Percentiles rank a stretch among this genome's conserved stretches.
Evolutionary conservation across 768 basidiomycete genomes (phyloP).

Genomic region (Megacollybia marginata): DNA sequence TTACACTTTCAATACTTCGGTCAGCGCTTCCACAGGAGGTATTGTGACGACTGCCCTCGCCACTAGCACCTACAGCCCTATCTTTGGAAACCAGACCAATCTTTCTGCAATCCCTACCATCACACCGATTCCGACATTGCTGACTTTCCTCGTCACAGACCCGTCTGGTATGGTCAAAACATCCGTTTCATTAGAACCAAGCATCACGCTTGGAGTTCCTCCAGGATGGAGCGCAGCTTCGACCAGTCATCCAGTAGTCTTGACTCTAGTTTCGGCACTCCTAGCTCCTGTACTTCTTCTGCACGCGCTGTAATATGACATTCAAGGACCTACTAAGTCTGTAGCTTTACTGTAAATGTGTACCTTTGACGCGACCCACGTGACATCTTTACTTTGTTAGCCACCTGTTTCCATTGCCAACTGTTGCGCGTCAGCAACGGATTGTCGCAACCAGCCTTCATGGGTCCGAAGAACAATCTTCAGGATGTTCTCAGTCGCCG

Average conservation of each 20-base stretch:
- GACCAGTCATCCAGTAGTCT: background rate
- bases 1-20: constrained; percentile 65
- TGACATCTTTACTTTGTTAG: too few species aligned
- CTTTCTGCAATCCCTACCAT: constrained; percentile 53
- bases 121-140: constrained; percentile 38
- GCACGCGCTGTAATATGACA: too few species aligned
- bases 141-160: constrained; percentile 54
- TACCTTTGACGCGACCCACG: too few species aligned
- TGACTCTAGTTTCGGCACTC: too few species aligned
- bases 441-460: too few species aligned
- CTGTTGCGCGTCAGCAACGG: too few species aligned
- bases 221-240: constrained; percentile 37
- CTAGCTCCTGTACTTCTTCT: too few species aligned
- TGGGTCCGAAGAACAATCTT: constrained; percentile 28
- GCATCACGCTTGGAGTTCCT: constrained; percentile 54
- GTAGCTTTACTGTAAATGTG: too few species aligned
- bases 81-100: constrained; percentile 39
- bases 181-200: constrained; percentile 38
- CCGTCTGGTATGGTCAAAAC: constrained; percentile 45
- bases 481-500: constrained; percentile 28
- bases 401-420: too few species aligned
- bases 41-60: constrained; percentile 57
- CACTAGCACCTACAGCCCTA: constrained; percentile 61
- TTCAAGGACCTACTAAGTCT: too few species aligned
- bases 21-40: constrained; percentile 45